Evolutionary conservation across 352 stramenopile genomes (phyloP).

Genomic region (Pythium rishiriense): DNA sequence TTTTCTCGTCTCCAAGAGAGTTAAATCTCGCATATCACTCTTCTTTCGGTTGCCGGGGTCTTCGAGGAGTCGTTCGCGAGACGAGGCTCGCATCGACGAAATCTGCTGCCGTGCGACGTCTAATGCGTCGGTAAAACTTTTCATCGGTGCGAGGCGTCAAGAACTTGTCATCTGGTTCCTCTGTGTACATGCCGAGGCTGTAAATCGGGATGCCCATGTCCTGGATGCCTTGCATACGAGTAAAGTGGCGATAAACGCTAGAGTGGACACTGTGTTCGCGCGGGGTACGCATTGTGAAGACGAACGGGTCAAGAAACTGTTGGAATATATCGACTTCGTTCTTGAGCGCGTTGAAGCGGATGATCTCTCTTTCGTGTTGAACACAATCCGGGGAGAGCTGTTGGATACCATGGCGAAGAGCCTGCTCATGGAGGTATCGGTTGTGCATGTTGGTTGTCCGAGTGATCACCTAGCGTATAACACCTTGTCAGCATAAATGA

Average conservation of each 20-base stretch:
- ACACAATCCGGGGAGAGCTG: constrained; percentile 62
- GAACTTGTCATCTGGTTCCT: constrained; percentile 53
- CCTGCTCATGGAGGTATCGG: constrained; percentile 39
- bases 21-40: neutral
- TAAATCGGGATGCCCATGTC: constrained; percentile 81
- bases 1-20: neutral
- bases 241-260: constrained; percentile 75
- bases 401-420: constrained; percentile 52
- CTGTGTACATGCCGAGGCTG: constrained; percentile 50
- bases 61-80: constrained; percentile 30
- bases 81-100: constrained; percentile 67
- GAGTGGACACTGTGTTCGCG: constrained; percentile 61
- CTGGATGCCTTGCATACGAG: constrained; percentile 60
- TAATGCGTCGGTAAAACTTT: constrained; percentile 50
- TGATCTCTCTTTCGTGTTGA: constrained; percentile 47
- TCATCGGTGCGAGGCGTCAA: constrained; percentile 47
- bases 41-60: neutral
- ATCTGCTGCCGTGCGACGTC: constrained; percentile 52
- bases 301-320: constrained; percentile 66
- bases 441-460: constrained; percentile 27
- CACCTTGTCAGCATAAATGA: too few relatives aligned
- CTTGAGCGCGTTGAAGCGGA: constrained; percentile 68
- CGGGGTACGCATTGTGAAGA: constrained; percentile 54
- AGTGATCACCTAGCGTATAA: constrained; percentile 7
- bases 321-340: constrained; percentile 84